A percentile compares a stretch with the other conserved stretches of the same genome.
Evolutionary conservation across 352 stramenopile species (phyloP).

Genomic region (Phytophthora quininea): DNA sequence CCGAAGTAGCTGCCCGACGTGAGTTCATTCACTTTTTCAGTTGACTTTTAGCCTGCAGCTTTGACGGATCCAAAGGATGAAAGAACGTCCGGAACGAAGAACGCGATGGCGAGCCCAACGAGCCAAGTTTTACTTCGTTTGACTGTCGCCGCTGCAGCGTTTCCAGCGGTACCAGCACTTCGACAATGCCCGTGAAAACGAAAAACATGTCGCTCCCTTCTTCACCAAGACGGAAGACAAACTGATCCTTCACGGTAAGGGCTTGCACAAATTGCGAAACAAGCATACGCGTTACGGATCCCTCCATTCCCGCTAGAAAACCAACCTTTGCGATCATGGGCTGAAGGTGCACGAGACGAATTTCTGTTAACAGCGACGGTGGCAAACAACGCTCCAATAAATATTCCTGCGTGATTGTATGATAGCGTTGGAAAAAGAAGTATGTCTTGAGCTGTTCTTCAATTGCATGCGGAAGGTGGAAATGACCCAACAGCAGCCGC

Average conservation of each 20-base stretch:
- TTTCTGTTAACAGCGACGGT: slow-evolving; percentile 70
- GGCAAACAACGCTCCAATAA: slow-evolving; percentile 64
- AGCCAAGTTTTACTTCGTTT: slow-evolving; percentile 31
- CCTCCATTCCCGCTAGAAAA: slow-evolving; percentile 68
- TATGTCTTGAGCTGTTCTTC: slow-evolving; percentile 67
- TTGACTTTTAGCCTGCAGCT: neutral
- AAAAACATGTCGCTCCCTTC: slow-evolving; percentile 77
- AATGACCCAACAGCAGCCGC: slow-evolving; percentile 59
- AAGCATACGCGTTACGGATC: slow-evolving; percentile 64
- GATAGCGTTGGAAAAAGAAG: slow-evolving; percentile 72
- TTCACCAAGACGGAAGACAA: slow-evolving; percentile 61
- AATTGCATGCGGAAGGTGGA: slow-evolving; percentile 47
- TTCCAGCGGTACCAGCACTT: slow-evolving; percentile 48
- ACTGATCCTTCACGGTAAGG: slow-evolving; percentile 59
- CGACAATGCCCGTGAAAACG: slow-evolving; percentile 62
- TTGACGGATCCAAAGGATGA: slow-evolving; percentile 31
- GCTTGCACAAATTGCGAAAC: slow-evolving; percentile 72
- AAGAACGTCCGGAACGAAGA: slow-evolving; percentile 37
- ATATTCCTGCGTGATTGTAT: slow-evolving; percentile 75
- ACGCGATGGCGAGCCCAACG: slow-evolving; percentile 14
- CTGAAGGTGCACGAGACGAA: slow-evolving; percentile 66
- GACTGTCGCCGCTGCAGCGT: slow-evolving; percentile 34
- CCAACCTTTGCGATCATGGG: slow-evolving; percentile 75
- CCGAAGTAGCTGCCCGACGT: slow-evolving; percentile 65
- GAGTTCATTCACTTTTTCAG: slow-evolving; percentile 57